These are phyloP conservation scores for Fusarium citri DNA, from an alignment of 2,329 filamentous ascomycete genomes.

Conservation along the genomic window DNA sequence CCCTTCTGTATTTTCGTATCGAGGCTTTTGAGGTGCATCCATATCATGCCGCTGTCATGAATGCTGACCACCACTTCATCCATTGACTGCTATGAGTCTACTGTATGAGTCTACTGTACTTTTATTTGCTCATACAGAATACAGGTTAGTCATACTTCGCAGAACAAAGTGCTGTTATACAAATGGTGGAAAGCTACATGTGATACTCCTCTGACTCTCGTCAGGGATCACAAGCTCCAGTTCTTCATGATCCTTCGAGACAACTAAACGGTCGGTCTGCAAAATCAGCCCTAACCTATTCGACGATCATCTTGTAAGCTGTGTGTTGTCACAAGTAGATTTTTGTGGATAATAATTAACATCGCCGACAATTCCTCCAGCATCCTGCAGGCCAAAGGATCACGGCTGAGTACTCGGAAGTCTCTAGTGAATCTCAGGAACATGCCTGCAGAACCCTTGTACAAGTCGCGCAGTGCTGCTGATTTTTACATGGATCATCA, in stretches of 20 bases:
- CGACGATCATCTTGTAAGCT: not conserved
- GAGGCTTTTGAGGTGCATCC: not conserved
- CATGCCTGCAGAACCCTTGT: not conserved
- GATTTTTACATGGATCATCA: not conserved
- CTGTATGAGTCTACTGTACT: too few species aligned
- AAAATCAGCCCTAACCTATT: not conserved
- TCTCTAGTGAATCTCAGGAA: not conserved
- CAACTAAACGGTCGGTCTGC: not conserved
- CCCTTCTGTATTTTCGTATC: slow-evolving; percentile 21
- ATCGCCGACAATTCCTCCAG: not conserved
- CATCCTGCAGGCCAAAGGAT: not conserved
- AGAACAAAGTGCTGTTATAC: not conserved
- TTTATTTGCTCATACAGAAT: too few species aligned
- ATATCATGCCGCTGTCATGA: not conserved
- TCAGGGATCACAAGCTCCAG: not conserved
- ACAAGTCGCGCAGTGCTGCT: not conserved
- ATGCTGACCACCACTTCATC: slow-evolving; percentile 1
- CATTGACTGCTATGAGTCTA: not conserved
- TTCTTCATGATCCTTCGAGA: not conserved
- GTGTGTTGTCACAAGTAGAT: not conserved
- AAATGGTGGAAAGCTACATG: not conserved
- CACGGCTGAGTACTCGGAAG: not conserved
- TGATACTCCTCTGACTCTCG: not conserved
- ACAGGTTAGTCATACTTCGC: not conserved
- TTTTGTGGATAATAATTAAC: not conserved